Evolutionary conservation across 495 filamentous ascomycete genomes (phyloP).

Genomic region (Staphylotrichum tortipilum): DNA sequence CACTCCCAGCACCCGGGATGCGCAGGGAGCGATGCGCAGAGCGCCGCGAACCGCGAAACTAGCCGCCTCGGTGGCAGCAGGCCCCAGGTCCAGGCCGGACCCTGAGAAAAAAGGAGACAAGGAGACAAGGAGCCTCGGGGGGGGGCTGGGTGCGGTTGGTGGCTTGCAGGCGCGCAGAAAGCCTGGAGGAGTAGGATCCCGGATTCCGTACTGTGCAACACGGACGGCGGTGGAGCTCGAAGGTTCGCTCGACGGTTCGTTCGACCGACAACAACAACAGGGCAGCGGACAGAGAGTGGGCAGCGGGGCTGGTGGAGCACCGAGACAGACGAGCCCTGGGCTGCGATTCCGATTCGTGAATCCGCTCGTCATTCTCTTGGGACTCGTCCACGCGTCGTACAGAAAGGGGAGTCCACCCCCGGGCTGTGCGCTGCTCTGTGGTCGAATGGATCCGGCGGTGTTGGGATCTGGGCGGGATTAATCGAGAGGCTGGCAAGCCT

Average conservation of each 20-base stretch:
- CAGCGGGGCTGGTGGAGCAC: constrained; percentile 1
- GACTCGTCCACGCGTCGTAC: constrained; percentile 11
- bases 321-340: constrained; percentile 3
- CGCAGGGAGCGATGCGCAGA: background rate
- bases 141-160: background rate
- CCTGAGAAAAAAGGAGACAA: background rate
- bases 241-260: too few relatives aligned
- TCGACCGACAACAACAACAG: too few relatives aligned
- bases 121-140: background rate
- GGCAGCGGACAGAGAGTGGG: background rate
- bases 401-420: too few relatives aligned
- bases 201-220: too few relatives aligned
- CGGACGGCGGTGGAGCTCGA: background rate
- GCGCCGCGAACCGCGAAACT: too few relatives aligned
- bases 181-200: too few relatives aligned
- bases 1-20: background rate
- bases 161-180: constrained; percentile 8
- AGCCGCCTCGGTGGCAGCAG: background rate
- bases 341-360: constrained; percentile 12
- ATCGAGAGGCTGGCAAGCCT: constrained; percentile 24
- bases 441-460: constrained; percentile 18
- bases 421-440: constrained; percentile 9
- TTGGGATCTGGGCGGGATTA: constrained; percentile 15
- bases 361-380: background rate
- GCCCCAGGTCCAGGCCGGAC: too few relatives aligned